Base-by-base conservation (phyloP, 2,329 filamentous ascomycete genomes). In the Didymella segeticola region DNA sequence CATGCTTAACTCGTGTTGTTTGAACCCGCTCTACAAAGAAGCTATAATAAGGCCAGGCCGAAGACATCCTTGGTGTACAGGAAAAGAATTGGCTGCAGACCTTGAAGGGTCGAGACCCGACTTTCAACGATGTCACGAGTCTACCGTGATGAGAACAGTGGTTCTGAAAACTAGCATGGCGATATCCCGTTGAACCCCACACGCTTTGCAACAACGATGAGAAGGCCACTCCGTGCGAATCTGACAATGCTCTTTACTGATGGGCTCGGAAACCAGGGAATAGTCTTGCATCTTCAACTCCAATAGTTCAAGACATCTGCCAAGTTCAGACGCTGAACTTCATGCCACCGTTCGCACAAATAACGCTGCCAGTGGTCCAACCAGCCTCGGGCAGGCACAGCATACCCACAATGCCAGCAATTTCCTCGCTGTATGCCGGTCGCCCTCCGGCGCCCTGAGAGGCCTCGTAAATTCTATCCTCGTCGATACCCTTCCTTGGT, bases 331-430 rank as follows among this genome's bases (percentile, higher is more conserved):
- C 57, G 53, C 66, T 71, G 34, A 72, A 71, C 39, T 58, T 66
- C 84, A 91, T 87, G 6, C 90, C 90, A 1, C 90, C 90, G 69
- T 93, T 93, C 7, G 89, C 89, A 76, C 30, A 31, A 4, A 31
- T 9, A 31, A 31, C 30, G 9, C 30, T 31, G 12, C 30, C 30
- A 15, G 30, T 31, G 14, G 30, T 31, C 30, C 30, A 31, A 6
- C 14, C 30, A 15, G 30, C 30, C 14, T 31, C 30, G 5, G 30
- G 14, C n/a, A n/a, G 17, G 30, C 30, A 31, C 30, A 31, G 17
- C 88, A 93, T 91, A 2, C 83, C 89, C 15, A 92, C 86, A 5
- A 91, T 83, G 0, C 89, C 90, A 0, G 89, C 90, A 72, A 93
- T 81, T 77, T 93, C 90, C 43, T 80, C 77, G 25, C 85, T 83